Evolutionary conservation across 2,329 filamentous ascomycete genomes (phyloP).

Genomic region (Penicillium nordicum): DNA sequence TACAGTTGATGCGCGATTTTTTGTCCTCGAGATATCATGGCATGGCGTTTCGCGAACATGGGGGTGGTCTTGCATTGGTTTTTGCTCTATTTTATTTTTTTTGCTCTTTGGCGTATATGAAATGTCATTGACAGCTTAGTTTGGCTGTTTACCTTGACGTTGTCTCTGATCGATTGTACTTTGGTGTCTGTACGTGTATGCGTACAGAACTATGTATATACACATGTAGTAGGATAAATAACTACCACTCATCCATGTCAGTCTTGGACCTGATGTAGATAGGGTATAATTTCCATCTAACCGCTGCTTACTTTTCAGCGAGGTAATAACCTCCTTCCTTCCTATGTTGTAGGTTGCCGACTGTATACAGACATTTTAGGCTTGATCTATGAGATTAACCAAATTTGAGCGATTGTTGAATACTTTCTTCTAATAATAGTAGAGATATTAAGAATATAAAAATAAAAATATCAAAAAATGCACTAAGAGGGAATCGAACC

Average conservation of each 20-base stretch:
- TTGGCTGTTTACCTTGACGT: not conserved
- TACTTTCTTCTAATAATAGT: too few species aligned
- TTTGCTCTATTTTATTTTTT: not conserved
- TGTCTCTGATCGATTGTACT: not conserved
- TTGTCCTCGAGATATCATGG: slow-evolving; percentile 16
- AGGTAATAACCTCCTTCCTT: not conserved
- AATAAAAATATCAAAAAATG: not conserved
- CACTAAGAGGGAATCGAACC: slow-evolving; percentile 9
- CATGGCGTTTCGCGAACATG: slow-evolving; percentile 21
- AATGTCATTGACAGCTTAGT: not conserved
- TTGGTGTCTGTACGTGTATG: not conserved
- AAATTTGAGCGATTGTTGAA: too few species aligned
- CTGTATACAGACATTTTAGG: not conserved
- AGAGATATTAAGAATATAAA: too few species aligned
- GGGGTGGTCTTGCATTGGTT: slow-evolving; percentile 10
- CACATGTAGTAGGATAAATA: not conserved
- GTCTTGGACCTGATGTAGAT: not conserved
- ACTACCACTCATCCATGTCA: not conserved
- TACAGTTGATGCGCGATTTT: slow-evolving; percentile 16
- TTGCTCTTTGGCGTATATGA: not conserved
- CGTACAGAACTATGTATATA: not conserved
- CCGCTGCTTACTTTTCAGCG: not conserved
- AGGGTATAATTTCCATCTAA: not conserved
- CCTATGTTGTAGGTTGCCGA: not conserved
- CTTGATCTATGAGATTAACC: too few species aligned